These are phyloP conservation scores for Hymenoscyphus repandus DNA, from an alignment of 2,329 filamentous ascomycete species.

Conservation along the genomic window DNA sequence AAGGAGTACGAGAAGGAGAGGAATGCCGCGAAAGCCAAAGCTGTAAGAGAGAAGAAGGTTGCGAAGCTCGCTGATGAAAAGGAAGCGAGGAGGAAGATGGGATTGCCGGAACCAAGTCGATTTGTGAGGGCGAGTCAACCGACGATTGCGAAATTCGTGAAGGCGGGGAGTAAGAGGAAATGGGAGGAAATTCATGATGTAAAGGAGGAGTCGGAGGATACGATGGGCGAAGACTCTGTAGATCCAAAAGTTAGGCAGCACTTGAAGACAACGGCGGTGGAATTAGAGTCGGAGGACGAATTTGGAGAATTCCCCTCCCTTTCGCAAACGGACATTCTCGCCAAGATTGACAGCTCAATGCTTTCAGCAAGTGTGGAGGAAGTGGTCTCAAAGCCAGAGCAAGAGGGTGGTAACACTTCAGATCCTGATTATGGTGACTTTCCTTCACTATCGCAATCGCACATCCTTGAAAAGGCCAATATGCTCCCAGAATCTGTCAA, in stretches of 20 bases:
- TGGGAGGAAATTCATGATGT: conserved; percentile 17
- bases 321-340: conserved; percentile 26
- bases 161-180: conserved; percentile 22
- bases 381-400: neutral
- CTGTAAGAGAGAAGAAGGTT: conserved; percentile 49
- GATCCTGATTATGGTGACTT: conserved; percentile 29
- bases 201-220: conserved; percentile 18
- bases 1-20: conserved; percentile 50
- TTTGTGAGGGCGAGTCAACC: conserved; percentile 50
- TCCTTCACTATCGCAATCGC: conserved; percentile 25
- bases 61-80: conserved; percentile 46
- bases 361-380: neutral
- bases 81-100: conserved; percentile 46
- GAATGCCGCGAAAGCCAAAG: conserved; percentile 46
- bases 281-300: conserved; percentile 28
- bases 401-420: neutral
- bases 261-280: conserved; percentile 10
- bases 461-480: conserved; percentile 20
- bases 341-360: conserved; percentile 18
- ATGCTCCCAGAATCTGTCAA: neutral
- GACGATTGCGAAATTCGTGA: conserved; percentile 49
- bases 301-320: conserved; percentile 30
- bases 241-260: neutral
- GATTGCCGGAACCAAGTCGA: conserved; percentile 45
- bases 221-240: neutral